Conservation (phyloP, 164 flowering plant genomes). For the Dillenia turbinata region DNA sequence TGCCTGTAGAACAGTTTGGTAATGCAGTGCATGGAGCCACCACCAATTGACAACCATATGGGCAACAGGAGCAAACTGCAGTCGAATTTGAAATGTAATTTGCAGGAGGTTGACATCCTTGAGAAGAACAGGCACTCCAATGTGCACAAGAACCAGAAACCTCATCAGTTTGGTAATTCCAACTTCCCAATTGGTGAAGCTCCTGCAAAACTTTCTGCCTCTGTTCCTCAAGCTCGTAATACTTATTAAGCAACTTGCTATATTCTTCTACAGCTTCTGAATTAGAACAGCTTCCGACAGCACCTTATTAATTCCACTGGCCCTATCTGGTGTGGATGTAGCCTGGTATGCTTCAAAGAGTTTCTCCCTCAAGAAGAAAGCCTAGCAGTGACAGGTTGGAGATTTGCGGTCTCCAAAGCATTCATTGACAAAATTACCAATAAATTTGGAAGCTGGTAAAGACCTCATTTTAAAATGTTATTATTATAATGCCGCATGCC, state of each 20-base stretch:
- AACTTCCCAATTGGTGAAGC: conserved; percentile 48
- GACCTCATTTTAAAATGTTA: too few species aligned
- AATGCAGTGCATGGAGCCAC: conserved; percentile 28
- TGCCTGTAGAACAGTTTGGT: conserved; percentile 29
- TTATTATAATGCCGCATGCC: too few species aligned
- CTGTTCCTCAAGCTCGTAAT: conserved; percentile 73
- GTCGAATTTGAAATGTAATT: conserved; percentile 21
- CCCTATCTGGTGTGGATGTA: too few species aligned
- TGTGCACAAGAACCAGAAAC: conserved; percentile 19
- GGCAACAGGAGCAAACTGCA: conserved; percentile 34
- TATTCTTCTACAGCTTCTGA: conserved; percentile 39
- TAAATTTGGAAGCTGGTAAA: too few species aligned
- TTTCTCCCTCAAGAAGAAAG: too few species aligned
- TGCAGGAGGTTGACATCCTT: conserved; percentile 24
- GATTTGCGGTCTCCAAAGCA: too few species aligned
- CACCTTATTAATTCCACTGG: too few species aligned
- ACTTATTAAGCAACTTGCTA: conserved; percentile 42
- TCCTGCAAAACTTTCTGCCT: conserved; percentile 50
- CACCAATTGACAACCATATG: conserved; percentile 31
- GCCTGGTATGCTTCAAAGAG: too few species aligned
- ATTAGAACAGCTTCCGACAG: conserved; percentile 13
- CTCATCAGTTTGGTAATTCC: conserved; percentile 33
- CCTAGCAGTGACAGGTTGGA: too few species aligned
- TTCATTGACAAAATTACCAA: too few species aligned
- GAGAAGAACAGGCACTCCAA: conserved; percentile 24